Conservation (phyloP, 495 filamentous ascomycete genomes). For the Penicillium simplicissimum region DNA sequence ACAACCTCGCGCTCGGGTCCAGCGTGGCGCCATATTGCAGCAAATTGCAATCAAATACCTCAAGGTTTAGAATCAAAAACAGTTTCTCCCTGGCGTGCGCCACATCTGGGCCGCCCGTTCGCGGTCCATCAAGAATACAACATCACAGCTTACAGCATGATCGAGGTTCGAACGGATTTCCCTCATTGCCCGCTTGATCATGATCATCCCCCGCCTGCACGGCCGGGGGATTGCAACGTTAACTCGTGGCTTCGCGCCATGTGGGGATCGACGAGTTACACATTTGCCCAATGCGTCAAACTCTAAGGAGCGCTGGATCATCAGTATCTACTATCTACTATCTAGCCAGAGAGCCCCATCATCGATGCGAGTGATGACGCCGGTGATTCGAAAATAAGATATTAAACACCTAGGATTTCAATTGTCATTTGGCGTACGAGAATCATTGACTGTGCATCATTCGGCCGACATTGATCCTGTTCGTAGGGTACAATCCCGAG, state of each 20-base stretch:
- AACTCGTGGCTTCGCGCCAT: slow-evolving; percentile 22
- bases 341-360: neutral
- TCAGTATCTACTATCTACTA: neutral
- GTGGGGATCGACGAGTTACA: slow-evolving; percentile 19
- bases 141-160: neutral
- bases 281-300: slow-evolving; percentile 2
- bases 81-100: neutral
- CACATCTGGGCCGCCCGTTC: neutral
- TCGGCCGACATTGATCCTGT: no score
- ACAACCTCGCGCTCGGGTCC: neutral
- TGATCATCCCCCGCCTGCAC: neutral
- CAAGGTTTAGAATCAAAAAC: neutral
- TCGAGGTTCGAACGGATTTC: slow-evolving; percentile 9
- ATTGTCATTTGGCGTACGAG: no score
- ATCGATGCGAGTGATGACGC: slow-evolving; percentile 10
- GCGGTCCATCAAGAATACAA: neutral
- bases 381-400: neutral
- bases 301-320: neutral
- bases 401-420: no score
- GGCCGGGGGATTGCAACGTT: slow-evolving; percentile 12
- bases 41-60: neutral
- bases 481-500: no score
- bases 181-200: neutral
- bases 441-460: no score
- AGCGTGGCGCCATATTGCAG: neutral